These are phyloP conservation scores for Penicillium argentinense DNA, from an alignment of 495 filamentous ascomycete genomes.

Conservation along the genomic window DNA sequence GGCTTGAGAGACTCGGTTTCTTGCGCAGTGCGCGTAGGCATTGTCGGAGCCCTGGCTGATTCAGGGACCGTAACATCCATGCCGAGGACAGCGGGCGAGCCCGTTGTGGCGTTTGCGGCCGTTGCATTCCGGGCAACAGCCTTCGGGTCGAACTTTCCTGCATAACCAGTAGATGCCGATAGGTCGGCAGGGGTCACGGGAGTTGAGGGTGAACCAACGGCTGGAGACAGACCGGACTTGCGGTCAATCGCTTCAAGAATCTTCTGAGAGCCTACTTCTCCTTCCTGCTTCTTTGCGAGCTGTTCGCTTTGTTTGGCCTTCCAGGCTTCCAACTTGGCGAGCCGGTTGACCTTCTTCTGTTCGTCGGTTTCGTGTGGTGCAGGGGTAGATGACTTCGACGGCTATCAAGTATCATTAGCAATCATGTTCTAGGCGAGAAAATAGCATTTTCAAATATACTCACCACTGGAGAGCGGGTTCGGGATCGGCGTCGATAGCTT, in stretches of 20 bases:
- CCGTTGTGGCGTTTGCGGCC: slow-evolving; percentile 30
- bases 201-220: slow-evolving; percentile 55
- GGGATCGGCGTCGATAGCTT: slow-evolving; percentile 40
- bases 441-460: slow-evolving; percentile 12
- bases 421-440: background rate
- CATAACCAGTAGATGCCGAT: slow-evolving; percentile 55
- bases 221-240: slow-evolving; percentile 57
- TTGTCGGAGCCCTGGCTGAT: slow-evolving; percentile 44
- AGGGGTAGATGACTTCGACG: slow-evolving; percentile 48
- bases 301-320: slow-evolving; percentile 83
- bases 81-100: slow-evolving; percentile 51
- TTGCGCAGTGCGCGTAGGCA: slow-evolving; percentile 47
- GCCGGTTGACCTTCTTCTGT: slow-evolving; percentile 79
- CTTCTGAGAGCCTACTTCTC: slow-evolving; percentile 60
- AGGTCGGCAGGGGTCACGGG: slow-evolving; percentile 46
- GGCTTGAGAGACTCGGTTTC: slow-evolving; percentile 51
- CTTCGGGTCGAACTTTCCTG: slow-evolving; percentile 88
- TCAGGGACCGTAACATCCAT: slow-evolving; percentile 62
- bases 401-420: slow-evolving; percentile 22
- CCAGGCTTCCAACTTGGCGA: slow-evolving; percentile 87
- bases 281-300: slow-evolving; percentile 73
- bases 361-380: slow-evolving; percentile 63
- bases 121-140: slow-evolving; percentile 74
- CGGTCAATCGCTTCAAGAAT: slow-evolving; percentile 77
- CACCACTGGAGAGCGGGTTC: slow-evolving; percentile 56